phyloP scores from a whole-genome alignment of 2,329 filamentous ascomycete species.

The Fusarium pseudoanthophilum region DNA sequence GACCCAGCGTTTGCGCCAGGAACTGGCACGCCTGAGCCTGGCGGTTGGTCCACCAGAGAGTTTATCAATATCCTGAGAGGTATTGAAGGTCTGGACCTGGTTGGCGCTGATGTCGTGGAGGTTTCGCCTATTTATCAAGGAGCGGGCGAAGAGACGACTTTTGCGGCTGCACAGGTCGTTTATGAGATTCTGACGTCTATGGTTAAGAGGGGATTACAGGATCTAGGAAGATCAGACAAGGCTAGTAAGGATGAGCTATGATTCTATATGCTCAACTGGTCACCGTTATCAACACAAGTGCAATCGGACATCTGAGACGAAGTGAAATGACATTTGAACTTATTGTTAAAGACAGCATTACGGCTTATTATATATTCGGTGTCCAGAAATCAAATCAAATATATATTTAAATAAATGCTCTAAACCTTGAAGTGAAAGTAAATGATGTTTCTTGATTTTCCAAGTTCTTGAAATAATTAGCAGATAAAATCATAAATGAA shows the following conservation, averaged over 20 bases:
- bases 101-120: conserved; percentile 92
- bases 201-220: conserved; percentile 64
- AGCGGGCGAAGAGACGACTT: conserved; percentile 79
- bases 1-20: conserved; percentile 76
- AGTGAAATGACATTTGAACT: fast-evolving
- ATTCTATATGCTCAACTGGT: fast-evolving
- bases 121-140: conserved; percentile 85
- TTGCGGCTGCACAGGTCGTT: conserved; percentile 85
- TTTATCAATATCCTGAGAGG: conserved; percentile 84
- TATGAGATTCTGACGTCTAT: conserved; percentile 85
- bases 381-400: fast-evolving
- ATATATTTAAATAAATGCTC: too few species aligned
- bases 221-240: conserved; percentile 49
- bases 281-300: fast-evolving
- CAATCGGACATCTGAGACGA: too few species aligned
- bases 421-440: too few species aligned
- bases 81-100: conserved; percentile 83
- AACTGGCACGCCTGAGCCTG: conserved; percentile 89
- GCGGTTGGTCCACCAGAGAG: conserved; percentile 91
- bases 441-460: too few species aligned
- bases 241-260: conserved; percentile 52
- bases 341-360: too few species aligned
- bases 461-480: too few species aligned
- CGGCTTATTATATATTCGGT: too few species aligned
- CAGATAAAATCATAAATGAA: too few species aligned